Evolutionary conservation across 768 basidiomycete species (phyloP).

Genomic region (Mycena amicta): DNA sequence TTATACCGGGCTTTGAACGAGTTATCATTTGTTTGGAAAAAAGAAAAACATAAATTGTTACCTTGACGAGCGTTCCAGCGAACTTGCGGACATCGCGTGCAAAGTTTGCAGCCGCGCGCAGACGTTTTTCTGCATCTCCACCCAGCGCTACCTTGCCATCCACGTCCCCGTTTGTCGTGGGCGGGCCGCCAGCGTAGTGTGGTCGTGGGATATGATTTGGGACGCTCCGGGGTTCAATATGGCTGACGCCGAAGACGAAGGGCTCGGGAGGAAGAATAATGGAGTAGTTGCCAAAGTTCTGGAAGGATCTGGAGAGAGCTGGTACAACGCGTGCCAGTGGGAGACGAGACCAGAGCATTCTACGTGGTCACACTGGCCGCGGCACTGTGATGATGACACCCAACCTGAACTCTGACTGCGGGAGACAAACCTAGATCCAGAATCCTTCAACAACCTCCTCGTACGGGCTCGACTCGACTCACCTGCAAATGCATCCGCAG

Average conservation of each 20-base stretch:
- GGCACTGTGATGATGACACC: neutral
- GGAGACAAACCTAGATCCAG: no score
- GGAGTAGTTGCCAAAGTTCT: conserved; percentile 54
- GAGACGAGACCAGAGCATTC: neutral
- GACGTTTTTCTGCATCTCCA: conserved; percentile 49
- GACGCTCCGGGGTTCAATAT: conserved; percentile 59
- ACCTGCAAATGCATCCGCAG: no score
- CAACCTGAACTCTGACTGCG: no score
- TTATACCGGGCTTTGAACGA: conserved; percentile 57
- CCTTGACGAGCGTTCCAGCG: conserved; percentile 55
- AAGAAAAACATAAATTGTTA: no score
- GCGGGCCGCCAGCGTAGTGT: conserved; percentile 44
- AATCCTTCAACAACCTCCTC: no score
- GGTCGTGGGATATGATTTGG: conserved; percentile 61
- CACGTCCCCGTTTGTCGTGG: conserved; percentile 11
- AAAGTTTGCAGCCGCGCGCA: conserved; percentile 57
- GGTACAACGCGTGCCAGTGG: neutral
- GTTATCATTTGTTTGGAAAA: conserved; percentile 9
- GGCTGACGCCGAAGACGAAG: conserved; percentile 62
- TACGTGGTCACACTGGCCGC: neutral
- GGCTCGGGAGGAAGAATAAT: conserved; percentile 70
- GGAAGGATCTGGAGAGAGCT: neutral
- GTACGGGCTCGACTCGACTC: no score
- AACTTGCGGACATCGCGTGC: conserved; percentile 60
- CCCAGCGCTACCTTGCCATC: conserved; percentile 52